Evolutionary conservation across 116 monocot species (phyloP).

Genomic region (Iris pallida): DNA sequence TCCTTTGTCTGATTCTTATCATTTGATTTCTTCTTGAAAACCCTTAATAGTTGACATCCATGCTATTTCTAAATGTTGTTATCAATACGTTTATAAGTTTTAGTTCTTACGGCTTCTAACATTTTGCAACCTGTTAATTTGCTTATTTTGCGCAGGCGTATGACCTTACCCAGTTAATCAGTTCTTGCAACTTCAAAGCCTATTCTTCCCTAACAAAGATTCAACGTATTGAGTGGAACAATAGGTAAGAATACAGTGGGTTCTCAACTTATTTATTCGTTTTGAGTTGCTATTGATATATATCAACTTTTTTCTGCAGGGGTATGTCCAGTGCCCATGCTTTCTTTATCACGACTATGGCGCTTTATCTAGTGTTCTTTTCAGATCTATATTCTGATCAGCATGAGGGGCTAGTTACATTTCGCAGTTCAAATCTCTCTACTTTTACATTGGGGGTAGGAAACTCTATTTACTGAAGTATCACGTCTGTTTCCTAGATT

Average conservation of each 20-base stretch:
- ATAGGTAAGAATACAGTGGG: conserved; percentile 40
- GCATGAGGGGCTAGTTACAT: conserved; percentile 41
- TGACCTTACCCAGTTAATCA: conserved; percentile 56
- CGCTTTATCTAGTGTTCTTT: conserved; percentile 63
- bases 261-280: not conserved
- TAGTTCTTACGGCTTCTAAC: too few relatives aligned
- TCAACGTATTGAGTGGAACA: conserved; percentile 86
- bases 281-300: not conserved
- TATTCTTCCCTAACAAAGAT: conserved; percentile 62
- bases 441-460: conserved; percentile 75
- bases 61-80: too few relatives aligned
- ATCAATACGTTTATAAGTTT: too few relatives aligned
- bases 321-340: conserved; percentile 94
- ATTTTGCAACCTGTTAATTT: too few relatives aligned
- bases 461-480: not conserved
- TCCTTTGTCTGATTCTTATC: too few relatives aligned
- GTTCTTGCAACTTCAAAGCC: conserved; percentile 48
- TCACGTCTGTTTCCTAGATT: not conserved
- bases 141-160: conserved; percentile 41
- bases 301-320: conserved; percentile 39
- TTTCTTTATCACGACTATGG: conserved; percentile 75
- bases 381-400: conserved; percentile 69
- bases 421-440: conserved; percentile 68
- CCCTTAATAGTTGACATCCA: too few relatives aligned
- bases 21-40: too few relatives aligned